Conservation (phyloP, 2,329 filamentous ascomycete species). For the Sporothrix pseudoabietina region DNA sequence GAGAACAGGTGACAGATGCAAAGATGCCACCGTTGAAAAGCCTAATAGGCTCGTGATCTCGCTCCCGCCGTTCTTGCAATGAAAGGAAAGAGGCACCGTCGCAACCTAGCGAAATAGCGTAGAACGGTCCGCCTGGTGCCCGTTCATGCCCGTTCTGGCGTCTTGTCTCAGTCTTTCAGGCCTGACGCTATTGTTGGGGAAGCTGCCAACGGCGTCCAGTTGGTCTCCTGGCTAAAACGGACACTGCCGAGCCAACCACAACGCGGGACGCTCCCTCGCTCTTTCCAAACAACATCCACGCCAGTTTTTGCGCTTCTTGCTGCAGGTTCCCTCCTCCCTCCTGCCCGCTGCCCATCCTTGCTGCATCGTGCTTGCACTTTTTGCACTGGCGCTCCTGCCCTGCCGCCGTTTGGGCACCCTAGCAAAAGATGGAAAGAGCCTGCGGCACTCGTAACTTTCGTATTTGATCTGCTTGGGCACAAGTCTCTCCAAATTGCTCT, state of each 20-base stretch:
- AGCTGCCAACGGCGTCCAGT: conserved; percentile 14
- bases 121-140: conserved; percentile 22
- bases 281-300: background rate
- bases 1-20: background rate
- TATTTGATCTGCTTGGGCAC: background rate
- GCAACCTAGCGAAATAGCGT: conserved; percentile 22
- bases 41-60: background rate
- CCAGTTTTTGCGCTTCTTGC: background rate
- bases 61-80: background rate
- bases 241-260: conserved; percentile 25
- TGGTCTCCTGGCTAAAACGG: conserved; percentile 18
- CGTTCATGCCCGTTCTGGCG: conserved; percentile 25
- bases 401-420: conserved; percentile 15
- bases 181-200: conserved; percentile 12
- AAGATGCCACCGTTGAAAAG: background rate
- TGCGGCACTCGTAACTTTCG: background rate
- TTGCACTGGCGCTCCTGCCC: conserved; percentile 1
- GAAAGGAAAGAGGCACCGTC: background rate
- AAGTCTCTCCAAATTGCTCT: background rate
- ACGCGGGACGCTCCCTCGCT: conserved; percentile 18
- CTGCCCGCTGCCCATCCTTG: conserved; percentile 5
- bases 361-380: background rate
- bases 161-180: conserved; percentile 6
- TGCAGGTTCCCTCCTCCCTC: conserved; percentile 14
- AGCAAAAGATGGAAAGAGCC: background rate